These are phyloP conservation scores for Primulina eburnea DNA, from an alignment of 257 asterid species.

Conservation along the genomic window DNA sequence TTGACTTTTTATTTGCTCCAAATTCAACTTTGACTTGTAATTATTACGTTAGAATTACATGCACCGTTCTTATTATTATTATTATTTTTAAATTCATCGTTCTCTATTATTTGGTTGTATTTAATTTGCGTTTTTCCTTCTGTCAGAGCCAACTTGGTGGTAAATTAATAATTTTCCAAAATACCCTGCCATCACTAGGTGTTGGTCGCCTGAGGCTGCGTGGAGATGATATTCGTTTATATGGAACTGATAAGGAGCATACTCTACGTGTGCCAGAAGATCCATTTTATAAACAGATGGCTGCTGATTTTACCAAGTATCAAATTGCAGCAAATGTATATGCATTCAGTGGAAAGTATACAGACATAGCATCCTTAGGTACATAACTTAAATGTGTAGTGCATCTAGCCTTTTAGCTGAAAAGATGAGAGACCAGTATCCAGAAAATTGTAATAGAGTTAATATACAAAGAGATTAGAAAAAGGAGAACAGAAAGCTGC, in stretches of 20 bases:
- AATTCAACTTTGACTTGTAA: conserved; percentile 8
- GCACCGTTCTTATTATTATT: conserved; percentile 1
- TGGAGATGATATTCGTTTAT: conserved; percentile 77
- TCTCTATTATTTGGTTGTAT: background rate
- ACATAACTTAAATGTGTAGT: conserved; percentile 14
- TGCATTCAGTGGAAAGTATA: conserved; percentile 90
- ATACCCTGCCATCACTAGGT: conserved; percentile 89
- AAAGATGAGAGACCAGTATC: background rate
- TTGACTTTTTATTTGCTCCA: conserved; percentile 28
- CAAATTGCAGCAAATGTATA: conserved; percentile 92
- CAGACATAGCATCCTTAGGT: conserved; percentile 94
- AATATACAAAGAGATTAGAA: background rate
- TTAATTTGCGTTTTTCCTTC: conserved; percentile 29
- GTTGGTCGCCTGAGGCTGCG: conserved; percentile 92
- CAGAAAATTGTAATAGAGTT: background rate
- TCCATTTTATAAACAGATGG: conserved; percentile 99
- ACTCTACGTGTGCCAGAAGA: conserved; percentile 83
- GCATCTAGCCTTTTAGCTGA: conserved; percentile 16
- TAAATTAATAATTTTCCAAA: conserved; percentile 91
- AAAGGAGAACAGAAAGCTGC: background rate
- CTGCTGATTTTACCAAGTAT: conserved; percentile 96
- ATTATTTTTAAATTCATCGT: too few relatives aligned
- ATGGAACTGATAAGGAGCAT: conserved; percentile 94
- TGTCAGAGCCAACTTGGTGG: conserved; percentile 96
- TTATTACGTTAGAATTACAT: conserved; percentile 9